Evolutionary conservation across 176 grass and related monocot species (phyloP).

Genomic region (Neostapfia colusana): DNA sequence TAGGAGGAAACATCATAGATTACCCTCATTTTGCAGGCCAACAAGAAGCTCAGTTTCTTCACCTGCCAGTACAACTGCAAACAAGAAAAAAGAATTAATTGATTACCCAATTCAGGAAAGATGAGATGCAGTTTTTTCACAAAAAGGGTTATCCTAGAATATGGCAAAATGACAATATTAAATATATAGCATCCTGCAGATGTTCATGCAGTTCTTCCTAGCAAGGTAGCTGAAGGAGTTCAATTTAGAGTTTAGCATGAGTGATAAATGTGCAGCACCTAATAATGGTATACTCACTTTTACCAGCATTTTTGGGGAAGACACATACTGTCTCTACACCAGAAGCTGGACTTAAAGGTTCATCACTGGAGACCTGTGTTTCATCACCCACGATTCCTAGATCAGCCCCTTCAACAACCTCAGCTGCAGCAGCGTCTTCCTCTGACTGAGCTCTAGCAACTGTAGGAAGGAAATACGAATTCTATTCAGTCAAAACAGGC

Average conservation of each 20-base stretch:
- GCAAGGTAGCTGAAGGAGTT: background rate
- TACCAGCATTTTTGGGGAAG: constrained; percentile 91
- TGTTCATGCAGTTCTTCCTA: background rate
- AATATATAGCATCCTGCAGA: background rate
- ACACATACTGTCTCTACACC: constrained; percentile 74
- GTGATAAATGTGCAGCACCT: background rate
- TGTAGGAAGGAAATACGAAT: constrained; percentile 23
- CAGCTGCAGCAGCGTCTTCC: constrained; percentile 77
- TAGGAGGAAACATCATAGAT: background rate
- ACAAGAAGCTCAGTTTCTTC: constrained; percentile 89
- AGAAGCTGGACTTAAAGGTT: constrained; percentile 62
- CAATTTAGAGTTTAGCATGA: background rate
- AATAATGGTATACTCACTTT: constrained; percentile 56
- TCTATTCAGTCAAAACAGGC: background rate
- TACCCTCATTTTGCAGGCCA: constrained; percentile 95
- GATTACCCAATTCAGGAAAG: background rate
- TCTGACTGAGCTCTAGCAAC: constrained; percentile 70
- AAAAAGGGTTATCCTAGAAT: background rate
- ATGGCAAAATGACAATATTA: background rate
- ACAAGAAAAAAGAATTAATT: constrained; percentile 26
- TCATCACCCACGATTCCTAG: constrained; percentile 91
- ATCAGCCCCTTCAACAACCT: constrained; percentile 84
- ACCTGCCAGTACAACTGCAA: constrained; percentile 82
- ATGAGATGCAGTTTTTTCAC: background rate
- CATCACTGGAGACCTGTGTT: constrained; percentile 72